Percentiles rank a stretch among this genome's conserved stretches.
phyloP scores from a whole-genome alignment of 306 rosid genomes.

The Gleditsia sinensis region DNA sequence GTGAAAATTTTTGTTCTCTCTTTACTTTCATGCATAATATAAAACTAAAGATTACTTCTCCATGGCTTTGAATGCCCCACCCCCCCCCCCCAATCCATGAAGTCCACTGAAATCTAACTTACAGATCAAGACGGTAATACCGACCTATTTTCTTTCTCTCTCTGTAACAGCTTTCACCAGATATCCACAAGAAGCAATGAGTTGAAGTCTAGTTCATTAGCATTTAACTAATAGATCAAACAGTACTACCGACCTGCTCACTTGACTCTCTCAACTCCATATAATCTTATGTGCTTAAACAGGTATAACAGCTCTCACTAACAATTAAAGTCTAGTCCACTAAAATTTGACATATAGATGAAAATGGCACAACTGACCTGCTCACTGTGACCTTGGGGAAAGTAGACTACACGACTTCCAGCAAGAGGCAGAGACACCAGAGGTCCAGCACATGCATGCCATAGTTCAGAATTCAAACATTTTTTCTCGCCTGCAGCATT shows the following conservation, averaged over 20 bases:
- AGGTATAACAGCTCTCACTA: too few relatives aligned
- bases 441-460: conserved; percentile 66
- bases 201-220: not conserved
- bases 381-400: conserved; percentile 62
- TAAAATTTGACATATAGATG: not conserved
- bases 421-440: conserved; percentile 52
- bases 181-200: not conserved
- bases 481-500: conserved; percentile 51
- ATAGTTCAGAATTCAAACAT: conserved; percentile 55
- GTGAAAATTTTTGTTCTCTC: not conserved
- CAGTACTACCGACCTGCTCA: too few relatives aligned
- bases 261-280: too few relatives aligned
- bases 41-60: too few relatives aligned
- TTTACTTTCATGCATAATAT: too few relatives aligned
- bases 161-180: not conserved
- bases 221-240: not conserved
- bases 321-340: too few relatives aligned
- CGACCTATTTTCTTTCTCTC: not conserved
- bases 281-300: too few relatives aligned
- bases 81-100: not conserved
- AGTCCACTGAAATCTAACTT: not conserved
- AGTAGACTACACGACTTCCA: conserved; percentile 57
- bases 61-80: too few relatives aligned
- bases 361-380: conserved; percentile 37
- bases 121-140: not conserved